These are phyloP conservation scores for Globisporangium polare DNA, from an alignment of 352 stramenopile species.

Conservation along the genomic window DNA sequence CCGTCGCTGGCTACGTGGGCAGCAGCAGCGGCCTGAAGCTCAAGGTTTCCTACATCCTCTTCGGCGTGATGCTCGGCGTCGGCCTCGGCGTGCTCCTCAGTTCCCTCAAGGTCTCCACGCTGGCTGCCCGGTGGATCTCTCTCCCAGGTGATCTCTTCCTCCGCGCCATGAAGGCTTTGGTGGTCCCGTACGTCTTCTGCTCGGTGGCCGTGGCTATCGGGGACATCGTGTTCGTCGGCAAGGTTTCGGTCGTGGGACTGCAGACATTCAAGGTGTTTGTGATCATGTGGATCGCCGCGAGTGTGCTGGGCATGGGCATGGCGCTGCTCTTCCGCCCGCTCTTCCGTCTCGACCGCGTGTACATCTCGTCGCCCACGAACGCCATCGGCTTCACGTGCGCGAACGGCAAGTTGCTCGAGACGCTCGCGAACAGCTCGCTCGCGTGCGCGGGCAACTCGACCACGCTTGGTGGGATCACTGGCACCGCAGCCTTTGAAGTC, in stretches of 20 bases:
- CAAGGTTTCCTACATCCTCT: constrained; percentile 48
- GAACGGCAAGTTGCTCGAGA: constrained; percentile 34
- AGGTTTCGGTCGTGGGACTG: constrained; percentile 58
- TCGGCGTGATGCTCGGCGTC: constrained; percentile 49
- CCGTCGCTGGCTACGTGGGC: constrained; percentile 19
- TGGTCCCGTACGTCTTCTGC: constrained; percentile 83
- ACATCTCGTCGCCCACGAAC: constrained; percentile 21
- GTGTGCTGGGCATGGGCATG: constrained; percentile 45
- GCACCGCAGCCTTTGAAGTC: constrained; percentile 33
- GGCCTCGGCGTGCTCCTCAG: constrained; percentile 46
- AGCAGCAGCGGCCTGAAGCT: constrained; percentile 41
- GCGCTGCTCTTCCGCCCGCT: constrained; percentile 52
- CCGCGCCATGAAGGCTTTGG: constrained; percentile 64
- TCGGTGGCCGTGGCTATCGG: constrained; percentile 70
- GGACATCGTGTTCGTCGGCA: constrained; percentile 73
- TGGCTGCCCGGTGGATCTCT: constrained; percentile 49
- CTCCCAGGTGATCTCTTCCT: constrained; percentile 74
- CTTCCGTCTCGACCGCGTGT: constrained; percentile 32
- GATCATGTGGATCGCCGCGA: constrained; percentile 47
- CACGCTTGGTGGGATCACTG: constrained; percentile 15
- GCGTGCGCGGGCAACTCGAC: constrained; percentile 24
- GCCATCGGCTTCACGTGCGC: constrained; percentile 45
- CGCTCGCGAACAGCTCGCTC: constrained; percentile 1
- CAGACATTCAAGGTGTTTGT: constrained; percentile 66
- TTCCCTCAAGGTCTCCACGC: constrained; percentile 32